Conservation (phyloP, 305 asterid species). For the Euphrasia arctica region DNA sequence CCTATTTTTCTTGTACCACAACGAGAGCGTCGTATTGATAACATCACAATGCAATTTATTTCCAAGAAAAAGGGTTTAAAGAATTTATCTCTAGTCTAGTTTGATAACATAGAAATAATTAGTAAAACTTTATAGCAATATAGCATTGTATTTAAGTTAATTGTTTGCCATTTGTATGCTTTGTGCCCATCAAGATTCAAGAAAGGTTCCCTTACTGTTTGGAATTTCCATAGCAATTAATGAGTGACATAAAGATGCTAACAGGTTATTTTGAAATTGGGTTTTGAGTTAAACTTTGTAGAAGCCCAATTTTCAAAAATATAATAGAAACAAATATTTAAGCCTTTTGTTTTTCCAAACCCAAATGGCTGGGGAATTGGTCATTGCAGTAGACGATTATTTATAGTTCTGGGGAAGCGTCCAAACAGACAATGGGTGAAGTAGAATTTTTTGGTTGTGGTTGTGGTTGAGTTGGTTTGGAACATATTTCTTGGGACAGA, state of each 20-base stretch:
- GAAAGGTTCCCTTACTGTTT: slow-evolving; percentile 18
- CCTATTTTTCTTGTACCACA: slow-evolving; percentile 4
- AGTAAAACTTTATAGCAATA: neutral
- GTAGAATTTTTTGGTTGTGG: neutral
- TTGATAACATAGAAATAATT: slow-evolving; percentile 6
- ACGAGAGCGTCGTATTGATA: slow-evolving; percentile 8
- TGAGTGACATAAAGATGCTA: slow-evolving; percentile 4
- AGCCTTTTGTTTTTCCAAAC: neutral
- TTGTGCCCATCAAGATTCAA: neutral
- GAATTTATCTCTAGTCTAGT: neutral
- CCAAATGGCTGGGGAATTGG: slow-evolving; percentile 2
- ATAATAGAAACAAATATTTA: neutral
- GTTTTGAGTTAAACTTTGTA: neutral
- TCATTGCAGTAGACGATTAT: neutral
- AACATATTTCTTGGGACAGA: neutral
- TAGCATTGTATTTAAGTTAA: slow-evolving; percentile 1
- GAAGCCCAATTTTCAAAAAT: neutral
- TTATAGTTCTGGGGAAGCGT: neutral
- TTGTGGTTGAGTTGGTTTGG: neutral
- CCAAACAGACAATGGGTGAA: neutral
- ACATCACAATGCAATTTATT: slow-evolving; percentile 14
- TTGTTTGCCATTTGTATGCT: slow-evolving; percentile 2
- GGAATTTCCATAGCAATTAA: slow-evolving; percentile 2
- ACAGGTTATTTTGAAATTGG: neutral
- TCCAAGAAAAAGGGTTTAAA: slow-evolving; percentile 5